Evolutionary conservation across 257 asterid genomes (phyloP).

Genomic region (Solanum bukasovii): DNA sequence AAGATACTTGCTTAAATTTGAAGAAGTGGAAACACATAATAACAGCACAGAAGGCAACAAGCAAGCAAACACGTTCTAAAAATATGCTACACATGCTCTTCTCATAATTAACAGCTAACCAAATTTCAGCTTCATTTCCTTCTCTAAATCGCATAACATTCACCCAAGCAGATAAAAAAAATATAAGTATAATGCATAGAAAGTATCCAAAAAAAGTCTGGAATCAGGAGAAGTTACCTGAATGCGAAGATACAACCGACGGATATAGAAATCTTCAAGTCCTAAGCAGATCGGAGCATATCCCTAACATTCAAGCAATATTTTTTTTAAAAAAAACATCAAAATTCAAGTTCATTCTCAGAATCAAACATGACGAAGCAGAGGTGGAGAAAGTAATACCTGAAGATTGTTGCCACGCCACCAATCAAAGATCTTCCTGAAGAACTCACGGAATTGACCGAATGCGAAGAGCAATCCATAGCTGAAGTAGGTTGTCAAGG

Average conservation of each 20-base stretch:
- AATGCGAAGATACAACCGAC: conserved; percentile 78
- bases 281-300: conserved; percentile 99
- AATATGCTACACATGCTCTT: background rate
- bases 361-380: background rate
- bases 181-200: background rate
- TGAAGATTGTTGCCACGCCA: conserved; percentile 63
- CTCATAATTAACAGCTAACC: background rate
- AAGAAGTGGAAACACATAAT: background rate
- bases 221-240: conserved; percentile 41
- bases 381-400: conserved; percentile 19
- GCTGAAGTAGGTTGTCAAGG: conserved; percentile 92
- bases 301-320: conserved; percentile 42
- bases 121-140: background rate
- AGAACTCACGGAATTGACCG: conserved; percentile 90
- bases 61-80: background rate
- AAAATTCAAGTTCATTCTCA: background rate
- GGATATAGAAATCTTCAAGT: conserved; percentile 90
- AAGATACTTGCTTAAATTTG: background rate
- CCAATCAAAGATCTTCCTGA: conserved; percentile 64
- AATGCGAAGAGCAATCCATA: conserved; percentile 91
- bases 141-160: background rate
- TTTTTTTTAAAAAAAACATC: background rate
- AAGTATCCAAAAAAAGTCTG: background rate
- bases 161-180: background rate
- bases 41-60: background rate